A percentile compares a stretch with the other conserved stretches of the same genome.
Evolutionary conservation across 495 filamentous ascomycete species (phyloP).

Genomic region (Penicillium coffeae): DNA sequence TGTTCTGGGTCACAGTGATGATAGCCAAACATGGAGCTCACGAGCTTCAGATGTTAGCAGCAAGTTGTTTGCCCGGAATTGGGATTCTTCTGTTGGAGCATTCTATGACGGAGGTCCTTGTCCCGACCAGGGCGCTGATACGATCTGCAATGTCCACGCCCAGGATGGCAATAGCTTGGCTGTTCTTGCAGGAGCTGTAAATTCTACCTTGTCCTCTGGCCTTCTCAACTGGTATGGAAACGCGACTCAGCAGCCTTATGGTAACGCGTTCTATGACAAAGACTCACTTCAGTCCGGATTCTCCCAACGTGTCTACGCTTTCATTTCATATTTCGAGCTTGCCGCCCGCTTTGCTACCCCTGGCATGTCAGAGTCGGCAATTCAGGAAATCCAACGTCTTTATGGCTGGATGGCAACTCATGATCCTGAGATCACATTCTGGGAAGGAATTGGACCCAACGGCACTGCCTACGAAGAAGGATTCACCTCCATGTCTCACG

Average conservation of each 20-base stretch:
- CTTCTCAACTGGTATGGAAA: slow-evolving; percentile 31
- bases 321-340: slow-evolving; percentile 49
- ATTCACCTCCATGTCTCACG: slow-evolving; percentile 38
- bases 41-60: slow-evolving; percentile 28
- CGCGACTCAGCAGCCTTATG: slow-evolving; percentile 29
- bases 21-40: slow-evolving; percentile 32
- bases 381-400: slow-evolving; percentile 38
- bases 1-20: slow-evolving; percentile 18
- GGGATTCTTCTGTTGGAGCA: slow-evolving; percentile 33
- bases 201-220: slow-evolving; percentile 22
- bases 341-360: slow-evolving; percentile 36
- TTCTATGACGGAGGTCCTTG: slow-evolving; percentile 32
- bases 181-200: slow-evolving; percentile 33
- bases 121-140: slow-evolving; percentile 15
- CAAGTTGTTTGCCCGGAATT: slow-evolving; percentile 28
- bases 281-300: slow-evolving; percentile 29
- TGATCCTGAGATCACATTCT: slow-evolving; percentile 41
- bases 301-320: slow-evolving; percentile 44
- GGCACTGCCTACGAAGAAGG: slow-evolving; percentile 35
- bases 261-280: slow-evolving; percentile 46
- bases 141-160: slow-evolving; percentile 30
- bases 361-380: slow-evolving; percentile 26
- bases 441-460: slow-evolving; percentile 38
- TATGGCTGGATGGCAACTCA: slow-evolving; percentile 44
- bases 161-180: slow-evolving; percentile 46